These are phyloP conservation scores for Triticum turgidum DNA, from an alignment of 176 grass and related monocot species.

Conservation along the genomic window DNA sequence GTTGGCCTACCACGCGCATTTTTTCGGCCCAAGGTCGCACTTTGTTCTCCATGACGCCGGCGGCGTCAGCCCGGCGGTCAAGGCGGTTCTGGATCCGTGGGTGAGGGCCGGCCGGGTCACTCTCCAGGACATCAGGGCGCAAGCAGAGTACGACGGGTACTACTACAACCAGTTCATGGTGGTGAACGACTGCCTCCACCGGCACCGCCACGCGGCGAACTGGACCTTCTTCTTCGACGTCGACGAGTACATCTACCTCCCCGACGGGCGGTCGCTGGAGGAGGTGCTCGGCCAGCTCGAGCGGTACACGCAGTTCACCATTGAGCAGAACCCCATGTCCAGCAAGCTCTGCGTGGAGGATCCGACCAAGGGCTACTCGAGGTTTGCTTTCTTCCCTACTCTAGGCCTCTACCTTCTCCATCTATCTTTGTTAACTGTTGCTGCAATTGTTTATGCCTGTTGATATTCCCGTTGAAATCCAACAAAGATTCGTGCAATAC, in stretches of 20 bases:
- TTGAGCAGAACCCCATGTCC: constrained; percentile 92
- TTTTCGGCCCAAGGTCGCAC: constrained; percentile 66
- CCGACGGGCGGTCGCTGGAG: constrained; percentile 40
- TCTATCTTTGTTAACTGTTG: background rate
- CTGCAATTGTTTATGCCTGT: constrained; percentile 30
- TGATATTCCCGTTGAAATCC: constrained; percentile 20
- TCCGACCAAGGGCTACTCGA: constrained; percentile 49
- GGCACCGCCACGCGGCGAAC: constrained; percentile 66
- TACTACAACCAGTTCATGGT: constrained; percentile 94
- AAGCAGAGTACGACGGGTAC: constrained; percentile 80
- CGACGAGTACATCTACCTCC: constrained; percentile 80
- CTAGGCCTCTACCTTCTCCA: background rate
- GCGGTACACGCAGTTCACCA: constrained; percentile 80
- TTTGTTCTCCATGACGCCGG: constrained; percentile 88
- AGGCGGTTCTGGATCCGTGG: constrained; percentile 75
- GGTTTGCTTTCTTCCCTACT: constrained; percentile 41
- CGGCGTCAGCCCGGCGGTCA: constrained; percentile 56
- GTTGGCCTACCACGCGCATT: constrained; percentile 76
- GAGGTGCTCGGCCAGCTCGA: constrained; percentile 45
- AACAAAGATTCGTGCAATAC: constrained; percentile 24
- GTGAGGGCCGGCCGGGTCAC: constrained; percentile 57
- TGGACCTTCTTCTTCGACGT: constrained; percentile 98
- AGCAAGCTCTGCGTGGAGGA: constrained; percentile 66
- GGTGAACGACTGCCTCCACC: constrained; percentile 86
- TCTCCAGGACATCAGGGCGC: constrained; percentile 64